phyloP scores from a whole-genome alignment of 176 grass and related monocot species.

The Canna indica region DNA sequence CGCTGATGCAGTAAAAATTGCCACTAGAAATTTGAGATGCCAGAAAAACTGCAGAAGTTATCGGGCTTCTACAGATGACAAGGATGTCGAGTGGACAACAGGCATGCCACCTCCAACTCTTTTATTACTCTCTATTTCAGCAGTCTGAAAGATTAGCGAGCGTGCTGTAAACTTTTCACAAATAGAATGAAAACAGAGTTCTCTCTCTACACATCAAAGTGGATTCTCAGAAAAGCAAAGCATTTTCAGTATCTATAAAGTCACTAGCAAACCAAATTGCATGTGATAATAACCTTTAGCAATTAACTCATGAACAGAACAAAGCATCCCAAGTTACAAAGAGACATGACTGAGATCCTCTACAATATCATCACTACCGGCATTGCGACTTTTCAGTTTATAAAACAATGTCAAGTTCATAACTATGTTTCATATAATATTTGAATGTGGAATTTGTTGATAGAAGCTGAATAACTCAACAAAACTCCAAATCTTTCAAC shows the following conservation, averaged over 20 bases:
- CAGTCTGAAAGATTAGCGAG: neutral
- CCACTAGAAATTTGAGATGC: neutral
- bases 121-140: neutral
- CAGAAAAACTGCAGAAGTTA: neutral
- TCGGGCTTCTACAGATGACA: neutral
- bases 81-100: neutral
- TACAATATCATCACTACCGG: too few relatives aligned
- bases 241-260: too few relatives aligned
- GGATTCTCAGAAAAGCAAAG: neutral
- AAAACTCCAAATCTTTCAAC: neutral
- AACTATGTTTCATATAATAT: too few relatives aligned
- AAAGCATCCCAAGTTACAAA: too few relatives aligned
- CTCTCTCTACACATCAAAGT: neutral
- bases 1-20: too few relatives aligned
- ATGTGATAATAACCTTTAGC: too few relatives aligned
- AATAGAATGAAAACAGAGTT: neutral
- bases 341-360: too few relatives aligned
- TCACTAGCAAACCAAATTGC: too few relatives aligned
- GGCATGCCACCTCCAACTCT: neutral
- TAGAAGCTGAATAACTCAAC: neutral
- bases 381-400: too few relatives aligned
- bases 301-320: too few relatives aligned
- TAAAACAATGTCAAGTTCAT: too few relatives aligned
- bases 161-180: neutral
- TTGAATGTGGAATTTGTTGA: too few relatives aligned